phyloP scores from a whole-genome alignment of 1,284 basidiomycete genomes.

The Xerocomus minutiporus region DNA sequence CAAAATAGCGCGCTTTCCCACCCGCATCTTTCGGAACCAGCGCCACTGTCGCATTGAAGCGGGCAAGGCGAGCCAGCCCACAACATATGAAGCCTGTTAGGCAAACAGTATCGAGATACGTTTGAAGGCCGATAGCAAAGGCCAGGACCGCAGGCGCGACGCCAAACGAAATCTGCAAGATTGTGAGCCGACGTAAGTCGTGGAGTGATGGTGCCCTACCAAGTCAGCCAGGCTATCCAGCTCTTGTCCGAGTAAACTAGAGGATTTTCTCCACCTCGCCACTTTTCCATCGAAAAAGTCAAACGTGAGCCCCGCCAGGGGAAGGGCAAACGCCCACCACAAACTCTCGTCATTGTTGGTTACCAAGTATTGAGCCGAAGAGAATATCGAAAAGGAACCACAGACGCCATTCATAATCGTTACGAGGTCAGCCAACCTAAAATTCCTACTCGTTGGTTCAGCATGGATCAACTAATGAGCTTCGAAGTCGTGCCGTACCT shows the following conservation, averaged over 20 bases:
- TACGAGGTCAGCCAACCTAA: slow-evolving; percentile 95
- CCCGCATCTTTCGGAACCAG: slow-evolving; percentile 82
- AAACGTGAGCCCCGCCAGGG: slow-evolving; percentile 95
- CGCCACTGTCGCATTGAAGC: slow-evolving; percentile 98
- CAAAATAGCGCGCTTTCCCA: slow-evolving; percentile 94
- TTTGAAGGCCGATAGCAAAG: slow-evolving; percentile 87
- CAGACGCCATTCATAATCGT: slow-evolving; percentile 99
- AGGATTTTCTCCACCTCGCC: slow-evolving; percentile 93
- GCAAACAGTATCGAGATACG: slow-evolving; percentile 82
- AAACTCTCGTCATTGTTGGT: slow-evolving; percentile 79
- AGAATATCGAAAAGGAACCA: slow-evolving; percentile 93
- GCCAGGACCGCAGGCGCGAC: slow-evolving; percentile 93
- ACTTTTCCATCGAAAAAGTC: slow-evolving; percentile 98
- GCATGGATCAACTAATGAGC: slow-evolving; percentile 15
- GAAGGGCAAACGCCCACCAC: slow-evolving; percentile 83
- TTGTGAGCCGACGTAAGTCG: slow-evolving; percentile 4
- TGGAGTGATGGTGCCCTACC: slow-evolving; percentile 42
- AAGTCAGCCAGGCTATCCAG: slow-evolving; percentile 95
- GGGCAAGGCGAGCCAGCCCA: slow-evolving; percentile 91
- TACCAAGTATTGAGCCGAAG: slow-evolving; percentile 83
- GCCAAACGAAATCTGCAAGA: slow-evolving; percentile 87
- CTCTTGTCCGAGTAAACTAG: slow-evolving; percentile 97
- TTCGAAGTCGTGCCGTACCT: slow-evolving; percentile 49
- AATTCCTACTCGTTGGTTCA: slow-evolving; percentile 64
- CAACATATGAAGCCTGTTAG: slow-evolving; percentile 92